phyloP scores from a whole-genome alignment of 176 grass and related monocot species.

The Pontederia crassipes region DNA sequence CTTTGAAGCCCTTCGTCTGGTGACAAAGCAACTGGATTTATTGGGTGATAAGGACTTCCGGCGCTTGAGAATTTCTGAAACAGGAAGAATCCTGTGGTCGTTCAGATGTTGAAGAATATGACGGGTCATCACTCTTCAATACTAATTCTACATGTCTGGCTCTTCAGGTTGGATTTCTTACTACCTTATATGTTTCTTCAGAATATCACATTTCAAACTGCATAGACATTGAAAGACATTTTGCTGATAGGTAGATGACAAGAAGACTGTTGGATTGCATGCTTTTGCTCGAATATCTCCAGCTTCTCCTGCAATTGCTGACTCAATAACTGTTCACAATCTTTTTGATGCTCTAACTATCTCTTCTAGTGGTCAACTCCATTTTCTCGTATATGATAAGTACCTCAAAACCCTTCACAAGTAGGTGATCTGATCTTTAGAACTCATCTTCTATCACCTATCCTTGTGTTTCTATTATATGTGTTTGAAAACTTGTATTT shows the following conservation, averaged over 20 bases:
- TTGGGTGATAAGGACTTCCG: neutral
- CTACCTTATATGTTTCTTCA: neutral
- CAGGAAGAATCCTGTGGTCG: constrained; percentile 33
- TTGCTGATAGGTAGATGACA: constrained; percentile 52
- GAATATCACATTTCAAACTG: neutral
- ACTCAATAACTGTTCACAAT: constrained; percentile 74
- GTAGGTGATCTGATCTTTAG: constrained; percentile 28
- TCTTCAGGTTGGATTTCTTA: neutral
- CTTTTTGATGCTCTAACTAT: constrained; percentile 72
- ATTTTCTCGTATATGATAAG: constrained; percentile 89
- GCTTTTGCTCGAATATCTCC: constrained; percentile 84
- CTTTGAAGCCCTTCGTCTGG: neutral
- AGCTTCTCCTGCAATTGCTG: constrained; percentile 57
- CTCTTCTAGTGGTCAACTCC: constrained; percentile 51
- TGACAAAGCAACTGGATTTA: neutral
- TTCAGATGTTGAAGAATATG: constrained; percentile 43
- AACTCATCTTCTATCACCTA: neutral
- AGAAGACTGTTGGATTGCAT: constrained; percentile 52
- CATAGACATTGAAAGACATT: neutral
- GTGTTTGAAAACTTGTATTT: no score
- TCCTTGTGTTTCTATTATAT: no score
- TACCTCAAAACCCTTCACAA: constrained; percentile 61
- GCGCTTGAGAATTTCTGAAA: constrained; percentile 11
- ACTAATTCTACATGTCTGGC: constrained; percentile 49
- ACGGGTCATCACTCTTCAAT: constrained; percentile 61